Percentiles rank a stretch among this genome's conserved stretches.
Conservation (phyloP, 495 filamentous ascomycete species). For the Recurvomyces mirabilis region DNA sequence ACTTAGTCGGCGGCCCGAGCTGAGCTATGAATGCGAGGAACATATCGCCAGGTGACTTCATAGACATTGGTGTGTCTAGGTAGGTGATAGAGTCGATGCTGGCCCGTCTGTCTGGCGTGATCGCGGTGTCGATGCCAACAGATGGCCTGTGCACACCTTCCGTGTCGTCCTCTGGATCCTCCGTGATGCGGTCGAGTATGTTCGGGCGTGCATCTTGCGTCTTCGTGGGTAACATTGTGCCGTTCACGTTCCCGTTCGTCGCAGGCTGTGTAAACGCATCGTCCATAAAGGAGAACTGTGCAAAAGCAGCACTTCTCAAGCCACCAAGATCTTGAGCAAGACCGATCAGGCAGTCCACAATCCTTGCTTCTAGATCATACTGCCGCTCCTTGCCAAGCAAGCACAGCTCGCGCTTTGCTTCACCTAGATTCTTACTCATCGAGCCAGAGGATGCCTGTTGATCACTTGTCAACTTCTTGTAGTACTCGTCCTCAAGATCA, state of each 20-base stretch:
- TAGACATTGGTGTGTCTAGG: background rate
- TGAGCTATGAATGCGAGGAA: slow-evolving; percentile 79
- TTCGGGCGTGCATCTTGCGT: slow-evolving; percentile 7
- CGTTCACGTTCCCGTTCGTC: background rate
- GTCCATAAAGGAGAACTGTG: slow-evolving; percentile 66
- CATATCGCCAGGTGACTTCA: slow-evolving; percentile 55
- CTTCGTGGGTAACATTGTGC: too few relatives aligned
- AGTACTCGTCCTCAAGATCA: slow-evolving; percentile 56
- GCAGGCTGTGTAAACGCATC: background rate
- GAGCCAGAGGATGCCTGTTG: slow-evolving; percentile 54
- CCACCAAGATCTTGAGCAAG: slow-evolving; percentile 87
- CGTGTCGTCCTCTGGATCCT: slow-evolving; percentile 52
- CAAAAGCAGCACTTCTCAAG: slow-evolving; percentile 73
- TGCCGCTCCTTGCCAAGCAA: slow-evolving; percentile 70
- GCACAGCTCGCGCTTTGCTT: slow-evolving; percentile 86
- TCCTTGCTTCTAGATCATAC: slow-evolving; percentile 64
- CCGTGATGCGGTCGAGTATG: slow-evolving; percentile 52
- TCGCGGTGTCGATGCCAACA: background rate
- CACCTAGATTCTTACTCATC: slow-evolving; percentile 68
- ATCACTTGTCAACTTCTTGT: slow-evolving; percentile 44
- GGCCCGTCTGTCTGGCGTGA: background rate
- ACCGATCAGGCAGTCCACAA: slow-evolving; percentile 76
- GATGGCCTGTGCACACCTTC: background rate
- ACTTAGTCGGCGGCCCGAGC: slow-evolving; percentile 88
- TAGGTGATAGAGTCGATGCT: background rate